Evolutionary conservation across 2,329 filamentous ascomycete genomes (phyloP).

Genomic region (Fusarium sp.): DNA sequence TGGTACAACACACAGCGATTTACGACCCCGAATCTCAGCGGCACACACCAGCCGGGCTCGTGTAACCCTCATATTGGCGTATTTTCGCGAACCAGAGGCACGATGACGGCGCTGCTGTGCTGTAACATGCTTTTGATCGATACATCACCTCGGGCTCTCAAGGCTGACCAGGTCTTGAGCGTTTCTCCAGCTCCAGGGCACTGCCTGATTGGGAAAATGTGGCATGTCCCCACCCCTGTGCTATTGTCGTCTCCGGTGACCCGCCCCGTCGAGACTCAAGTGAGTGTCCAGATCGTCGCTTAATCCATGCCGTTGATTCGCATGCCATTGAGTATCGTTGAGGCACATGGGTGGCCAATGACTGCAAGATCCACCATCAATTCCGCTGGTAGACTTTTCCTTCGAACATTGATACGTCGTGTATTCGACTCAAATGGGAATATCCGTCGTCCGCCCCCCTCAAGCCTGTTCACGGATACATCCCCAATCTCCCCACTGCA

Average conservation of each 20-base stretch:
- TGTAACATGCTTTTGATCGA: constrained; percentile 14
- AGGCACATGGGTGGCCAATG: constrained; percentile 12
- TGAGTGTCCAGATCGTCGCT: constrained; percentile 36
- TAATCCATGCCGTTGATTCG: constrained; percentile 42
- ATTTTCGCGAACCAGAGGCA: constrained; percentile 26
- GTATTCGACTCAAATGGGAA: constrained; percentile 7
- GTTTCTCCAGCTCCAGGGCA: constrained; percentile 19
- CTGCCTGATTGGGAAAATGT: constrained; percentile 35
- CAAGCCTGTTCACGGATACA: constrained; percentile 11
- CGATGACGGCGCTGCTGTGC: constrained; percentile 27
- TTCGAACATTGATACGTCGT: not conserved
- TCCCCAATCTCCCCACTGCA: constrained; percentile 24
- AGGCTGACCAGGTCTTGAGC: constrained; percentile 1
- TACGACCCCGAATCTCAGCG: not conserved
- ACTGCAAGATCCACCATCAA: constrained; percentile 7
- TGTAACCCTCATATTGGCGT: constrained; percentile 31
- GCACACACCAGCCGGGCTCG: constrained; percentile 4
- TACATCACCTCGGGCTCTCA: constrained; percentile 20
- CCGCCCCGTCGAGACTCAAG: constrained; percentile 32
- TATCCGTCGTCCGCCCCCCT: constrained; percentile 8
- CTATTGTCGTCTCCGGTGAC: constrained; percentile 39
- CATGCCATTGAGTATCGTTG: constrained; percentile 23
- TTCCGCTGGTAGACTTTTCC: constrained; percentile 12
- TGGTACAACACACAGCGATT: not conserved
- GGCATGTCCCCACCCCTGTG: constrained; percentile 21